Conservation (phyloP, 2,329 filamentous ascomycete genomes). For the Biscogniauxia sp. region DNA sequence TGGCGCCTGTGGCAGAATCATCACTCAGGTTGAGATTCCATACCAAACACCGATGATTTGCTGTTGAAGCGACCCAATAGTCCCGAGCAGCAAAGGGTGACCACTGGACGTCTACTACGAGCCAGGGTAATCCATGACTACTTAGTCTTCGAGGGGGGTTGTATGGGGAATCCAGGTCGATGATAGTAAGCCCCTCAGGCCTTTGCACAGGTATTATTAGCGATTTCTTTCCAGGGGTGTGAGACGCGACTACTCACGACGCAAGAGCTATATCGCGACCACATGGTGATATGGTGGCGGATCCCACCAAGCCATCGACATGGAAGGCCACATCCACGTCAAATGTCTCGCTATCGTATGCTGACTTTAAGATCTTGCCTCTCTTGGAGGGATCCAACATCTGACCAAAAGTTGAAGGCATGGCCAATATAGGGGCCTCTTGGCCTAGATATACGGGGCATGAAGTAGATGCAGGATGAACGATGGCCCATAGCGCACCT, state of each 20-base stretch:
- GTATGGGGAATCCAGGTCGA: slow-evolving; percentile 87
- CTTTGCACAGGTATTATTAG: slow-evolving; percentile 37
- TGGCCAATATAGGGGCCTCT: slow-evolving; percentile 26
- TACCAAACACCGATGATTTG: slow-evolving; percentile 89
- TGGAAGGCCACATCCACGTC: slow-evolving; percentile 81
- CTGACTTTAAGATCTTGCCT: slow-evolving; percentile 60
- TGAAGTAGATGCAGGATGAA: not conserved
- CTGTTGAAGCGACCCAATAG: slow-evolving; percentile 92
- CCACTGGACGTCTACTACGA: slow-evolving; percentile 96
- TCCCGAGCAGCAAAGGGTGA: slow-evolving; percentile 86
- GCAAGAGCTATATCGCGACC: slow-evolving; percentile 88
- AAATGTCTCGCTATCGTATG: slow-evolving; percentile 84
- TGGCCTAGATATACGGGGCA: not conserved
- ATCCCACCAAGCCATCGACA: slow-evolving; percentile 78
- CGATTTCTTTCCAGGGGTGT: not conserved
- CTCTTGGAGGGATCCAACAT: slow-evolving; percentile 49
- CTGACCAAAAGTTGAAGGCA: slow-evolving; percentile 49
- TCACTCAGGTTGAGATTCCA: slow-evolving; percentile 85
- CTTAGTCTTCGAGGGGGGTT: slow-evolving; percentile 79
- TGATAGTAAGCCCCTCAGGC: slow-evolving; percentile 83
- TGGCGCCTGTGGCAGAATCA: slow-evolving; percentile 66
- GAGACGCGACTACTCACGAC: slow-evolving; percentile 50
- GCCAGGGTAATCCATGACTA: slow-evolving; percentile 85
- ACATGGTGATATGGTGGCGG: slow-evolving; percentile 88
- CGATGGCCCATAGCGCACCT: not conserved